Base-by-base conservation (phyloP, 129 eudicot species). In the Flaveria bidentis region DNA sequence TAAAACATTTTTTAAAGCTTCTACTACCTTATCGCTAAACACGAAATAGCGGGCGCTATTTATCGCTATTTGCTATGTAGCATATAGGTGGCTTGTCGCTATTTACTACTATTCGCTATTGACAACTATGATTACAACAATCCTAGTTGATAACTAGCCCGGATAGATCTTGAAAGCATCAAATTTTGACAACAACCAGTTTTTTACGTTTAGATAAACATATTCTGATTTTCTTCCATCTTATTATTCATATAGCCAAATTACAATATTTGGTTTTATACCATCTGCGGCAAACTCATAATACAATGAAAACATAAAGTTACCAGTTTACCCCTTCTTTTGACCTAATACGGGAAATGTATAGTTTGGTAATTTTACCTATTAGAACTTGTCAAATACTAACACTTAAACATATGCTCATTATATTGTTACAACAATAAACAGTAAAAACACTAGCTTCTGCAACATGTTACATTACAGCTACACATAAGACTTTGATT, bases 361-460 rank as follows among this genome's bases (percentile, higher is more conserved):
- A 46, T 46, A 16, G 18, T 51, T 51, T 11, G 20, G 22, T 51
- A 16, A 51, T 16, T 20, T 50, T 42, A 50, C 30, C 13, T 30
- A 12, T 15, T 25, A 71, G 17, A 14, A 33, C 6, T 25, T 70
- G 45, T 49, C 25, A 50, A 50, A 25, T 47, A 26, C 46, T 11
- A 17, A 71, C 23, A 50, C 22, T 5, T 36, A 53, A 53, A 17
- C 60, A 53, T 25, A 70, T 36, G 28, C 18, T 67, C 42, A 17
- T 67, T 67, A 67, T 0, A 9, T 4, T 22, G 7, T 26, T 23
- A 3, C 23, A 70, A 70, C 11, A 25, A 56, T 2, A 45, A 30
- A 69, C 15, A 44, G 53, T 70, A 12, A 15, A 26, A 70, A 50
- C 75, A 70, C 75, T 13, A 69, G 73, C 58, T 1, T 3, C 13